Evolutionary conservation across 2,329 filamentous ascomycete species (phyloP), one percentile per base, ranked within the genome.

Genomic region (Fusarium sp.): DNA sequence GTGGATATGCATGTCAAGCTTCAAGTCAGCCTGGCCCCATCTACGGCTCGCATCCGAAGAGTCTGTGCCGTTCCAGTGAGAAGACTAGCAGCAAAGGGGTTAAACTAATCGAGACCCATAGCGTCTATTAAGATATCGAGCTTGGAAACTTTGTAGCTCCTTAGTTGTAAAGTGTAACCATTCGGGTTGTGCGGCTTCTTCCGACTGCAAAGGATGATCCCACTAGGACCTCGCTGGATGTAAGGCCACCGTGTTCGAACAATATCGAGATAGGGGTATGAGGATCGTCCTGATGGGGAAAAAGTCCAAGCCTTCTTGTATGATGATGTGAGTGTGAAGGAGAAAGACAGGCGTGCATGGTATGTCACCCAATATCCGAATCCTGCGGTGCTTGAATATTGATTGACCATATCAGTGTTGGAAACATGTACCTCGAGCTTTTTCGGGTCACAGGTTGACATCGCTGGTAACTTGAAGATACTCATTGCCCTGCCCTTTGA

Each of bases 1-100:
- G 58, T 62, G 60, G 51, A 41, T 40, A 48, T 61, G 35, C 21
- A 25, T 47, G 14, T 45, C 33, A 51, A 56, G 50, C 56, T 51
- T 56, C 45, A 57, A 57, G 29, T 55, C 51, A 66, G 65, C 43
- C 31, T 69, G 18, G 37, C 21, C 35, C 55, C 42, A 42, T 57
- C 39, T 41, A 40, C 60, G 60, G 65, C 40, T 68, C 55, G 36
- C 61, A 62, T 66, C 65, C 55, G 65, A 68, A 36, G 39, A 52
- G 45, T 21, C 21, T 33, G 23, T 41, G 23, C 23, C 18, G 25
- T 20, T 56, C 36, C 43, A 23, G 41, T 17, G 18, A 42, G 17
- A 27, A 42, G 36, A 35, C 46, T 56, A 54, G 23, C 18, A 48
- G 39, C 18, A 46, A 49, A 43, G 40, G 39, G 49, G 47, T 25